These are phyloP conservation scores for Datisca glomerata DNA, from an alignment of 306 rosid genomes.

Conservation along the genomic window DNA sequence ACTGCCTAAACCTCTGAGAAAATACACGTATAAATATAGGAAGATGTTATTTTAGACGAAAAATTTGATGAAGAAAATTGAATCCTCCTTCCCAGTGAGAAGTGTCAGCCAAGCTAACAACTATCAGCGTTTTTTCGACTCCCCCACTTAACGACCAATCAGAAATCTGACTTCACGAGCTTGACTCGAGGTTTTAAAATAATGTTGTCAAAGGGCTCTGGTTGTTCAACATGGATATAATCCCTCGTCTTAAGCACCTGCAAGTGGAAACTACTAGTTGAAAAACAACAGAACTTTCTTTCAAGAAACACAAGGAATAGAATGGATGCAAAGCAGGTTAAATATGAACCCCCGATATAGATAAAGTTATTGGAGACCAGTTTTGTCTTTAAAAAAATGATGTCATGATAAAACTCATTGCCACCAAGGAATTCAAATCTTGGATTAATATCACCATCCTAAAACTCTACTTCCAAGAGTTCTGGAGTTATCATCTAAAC, in stretches of 20 bases:
- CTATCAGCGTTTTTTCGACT: slow-evolving; percentile 20
- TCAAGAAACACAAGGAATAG: neutral
- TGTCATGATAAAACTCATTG: neutral
- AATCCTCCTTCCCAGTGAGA: slow-evolving; percentile 22
- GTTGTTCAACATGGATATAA: slow-evolving; percentile 82
- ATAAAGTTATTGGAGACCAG: too few species aligned
- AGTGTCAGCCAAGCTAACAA: slow-evolving; percentile 28
- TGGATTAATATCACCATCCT: too few species aligned
- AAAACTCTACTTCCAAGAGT: too few species aligned
- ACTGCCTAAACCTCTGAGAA: slow-evolving; percentile 13
- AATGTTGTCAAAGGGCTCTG: slow-evolving; percentile 53
- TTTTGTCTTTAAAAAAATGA: too few species aligned
- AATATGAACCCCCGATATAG: too few species aligned
- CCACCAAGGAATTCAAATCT: too few species aligned
- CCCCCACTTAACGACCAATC: slow-evolving; percentile 42
- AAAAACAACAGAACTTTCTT: neutral
- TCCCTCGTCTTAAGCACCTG: slow-evolving; percentile 99
- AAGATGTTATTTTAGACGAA: slow-evolving; percentile 9
- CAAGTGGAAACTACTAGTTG: slow-evolving; percentile 13
- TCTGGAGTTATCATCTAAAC: too few species aligned
- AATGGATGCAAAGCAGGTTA: neutral
- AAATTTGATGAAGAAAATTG: slow-evolving; percentile 23
- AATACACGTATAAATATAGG: slow-evolving; percentile 1
- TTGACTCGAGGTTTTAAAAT: slow-evolving; percentile 57
- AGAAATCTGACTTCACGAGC: slow-evolving; percentile 85